Evolutionary conservation across 495 filamentous ascomycete species (phyloP).

Genomic region (Hypoxylon lenormandii): DNA sequence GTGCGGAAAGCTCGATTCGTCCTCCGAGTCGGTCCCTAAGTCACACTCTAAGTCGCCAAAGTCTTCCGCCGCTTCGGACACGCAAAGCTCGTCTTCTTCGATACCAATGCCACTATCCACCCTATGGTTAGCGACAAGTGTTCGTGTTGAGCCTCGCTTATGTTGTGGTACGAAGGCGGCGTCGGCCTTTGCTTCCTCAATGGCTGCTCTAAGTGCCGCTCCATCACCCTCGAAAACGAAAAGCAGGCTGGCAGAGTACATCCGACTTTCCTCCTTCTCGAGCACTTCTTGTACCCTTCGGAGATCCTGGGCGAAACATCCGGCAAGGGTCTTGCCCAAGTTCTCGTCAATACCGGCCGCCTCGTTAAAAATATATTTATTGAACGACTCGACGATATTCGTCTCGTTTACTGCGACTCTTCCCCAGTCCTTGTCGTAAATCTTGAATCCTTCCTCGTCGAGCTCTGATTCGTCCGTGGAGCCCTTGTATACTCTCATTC

Average conservation of each 20-base stretch:
- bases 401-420: slow-evolving; percentile 72
- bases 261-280: slow-evolving; percentile 82
- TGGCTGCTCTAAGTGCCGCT: slow-evolving; percentile 71
- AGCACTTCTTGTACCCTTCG: slow-evolving; percentile 71
- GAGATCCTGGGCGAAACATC: slow-evolving; percentile 75
- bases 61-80: slow-evolving; percentile 32
- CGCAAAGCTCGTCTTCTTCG: slow-evolving; percentile 53
- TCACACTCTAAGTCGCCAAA: slow-evolving; percentile 64
- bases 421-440: slow-evolving; percentile 91
- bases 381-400: slow-evolving; percentile 80
- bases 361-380: slow-evolving; percentile 76
- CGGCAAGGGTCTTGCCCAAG: slow-evolving; percentile 67
- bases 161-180: slow-evolving; percentile 46
- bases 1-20: slow-evolving; percentile 72
- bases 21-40: slow-evolving; percentile 73
- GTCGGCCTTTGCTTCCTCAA: slow-evolving; percentile 69
- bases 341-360: slow-evolving; percentile 68
- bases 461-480: slow-evolving; percentile 60
- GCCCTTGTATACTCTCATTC: slow-evolving; percentile 92
- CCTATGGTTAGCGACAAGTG: slow-evolving; percentile 47
- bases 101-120: slow-evolving; percentile 62
- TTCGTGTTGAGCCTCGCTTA: slow-evolving; percentile 48
- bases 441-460: slow-evolving; percentile 68
- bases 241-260: slow-evolving; percentile 91
- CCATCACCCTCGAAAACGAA: slow-evolving; percentile 93